Base-by-base conservation (phyloP, 225 moss, liverwort and hornwort genomes). In the Physcomitrium patens region DNA sequence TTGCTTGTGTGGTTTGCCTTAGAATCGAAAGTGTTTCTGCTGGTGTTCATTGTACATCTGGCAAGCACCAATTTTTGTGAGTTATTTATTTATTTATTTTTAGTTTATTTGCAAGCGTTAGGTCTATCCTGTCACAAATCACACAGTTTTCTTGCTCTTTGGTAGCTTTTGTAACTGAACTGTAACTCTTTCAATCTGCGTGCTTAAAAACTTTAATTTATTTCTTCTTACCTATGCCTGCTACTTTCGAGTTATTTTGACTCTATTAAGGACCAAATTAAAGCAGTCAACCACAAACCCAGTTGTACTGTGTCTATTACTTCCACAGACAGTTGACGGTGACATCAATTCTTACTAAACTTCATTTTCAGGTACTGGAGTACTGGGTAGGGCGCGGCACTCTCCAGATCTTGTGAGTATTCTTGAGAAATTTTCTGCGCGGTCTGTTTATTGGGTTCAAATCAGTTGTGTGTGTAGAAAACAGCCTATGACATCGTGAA, bases 401-500 rank as follows among this genome's bases (percentile, higher is more conserved):
- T 80, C 86, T 96, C 24, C 92, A 94, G 75, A 78, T 96, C 46
- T 92, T 92, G 96, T 96, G 88, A 83, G 92, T 60, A 58, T 48
- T 14, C 31, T 26, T 63, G n/a, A 37, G 31, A 37, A 37, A 4
- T 48, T 26, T 23, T 12, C 48, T 45, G 5, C 16, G 45, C 31
- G 8, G 1, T 12, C 57, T 6, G n/a, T 56, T 37, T 56, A 5
- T 5, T 60, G 2, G 8, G 27, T 4, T 24, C 19, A 0, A 60
- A 10, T 3, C 10, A 62, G 12, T 13, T 7, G 13, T n/a, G 58
- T 43, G 9, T 49, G 24, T 5, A 10, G 22, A 46, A 68, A 4
- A 41, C 5, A 72, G 1, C 41, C 19, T 44, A 55, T 20, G 17
- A 26, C 26, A 18, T 10, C 63, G 19, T 75, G 47, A 64, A 54